Evolutionary conservation across 495 filamentous ascomycete species (phyloP), one percentile per base, ranked within the genome.

Genomic region (Corynascus novoguineensis): DNA sequence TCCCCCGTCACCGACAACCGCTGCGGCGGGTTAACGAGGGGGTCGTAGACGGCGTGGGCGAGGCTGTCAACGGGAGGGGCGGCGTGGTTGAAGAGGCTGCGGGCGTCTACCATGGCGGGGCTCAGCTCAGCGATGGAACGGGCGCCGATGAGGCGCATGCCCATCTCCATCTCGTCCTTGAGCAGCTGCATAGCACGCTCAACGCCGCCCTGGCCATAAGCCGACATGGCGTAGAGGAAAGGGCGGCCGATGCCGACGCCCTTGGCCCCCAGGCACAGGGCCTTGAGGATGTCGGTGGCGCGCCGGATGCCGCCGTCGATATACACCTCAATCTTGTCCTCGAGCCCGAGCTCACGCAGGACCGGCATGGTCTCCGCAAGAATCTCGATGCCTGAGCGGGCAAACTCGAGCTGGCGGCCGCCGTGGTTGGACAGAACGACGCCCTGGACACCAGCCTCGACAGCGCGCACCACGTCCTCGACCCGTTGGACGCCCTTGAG

Each of bases 151-250:
- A 98, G 75, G 9, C 95, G 82, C 93, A 98, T 97, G 64, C 89
- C 89, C 92, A 97, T 96, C 78, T 92, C 92, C 85, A 98, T 90
- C 80, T 98, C 93, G 68, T 97, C 93, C 77, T 89, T 95, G 57
- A 98, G 81, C 60, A 98, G 76, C 74, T 92, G 88, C 86, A 97
- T 96, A 21, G 92, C 93, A 15, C 90, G 80, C 60, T 93, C 85
- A 25, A 97, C 92, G 57, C 93, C 93, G 3, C 84, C 78, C 52
- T 89, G 74, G 0, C 93, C 93, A 69, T 98, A 98, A 12, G 92
- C 81, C 42, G 84, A 88, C 93, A 98, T 98, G 54, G 93, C 93
- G 68, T 86, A 98, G 64, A 98, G 69, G 80, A 98, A 97, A 4
- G 93, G 93, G 10, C 93, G 77, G 1, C 93, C 93, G 64, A 98